Conservation (phyloP, 2,329 filamentous ascomycete genomes). For the Hymenoscyphus linearis region DNA sequence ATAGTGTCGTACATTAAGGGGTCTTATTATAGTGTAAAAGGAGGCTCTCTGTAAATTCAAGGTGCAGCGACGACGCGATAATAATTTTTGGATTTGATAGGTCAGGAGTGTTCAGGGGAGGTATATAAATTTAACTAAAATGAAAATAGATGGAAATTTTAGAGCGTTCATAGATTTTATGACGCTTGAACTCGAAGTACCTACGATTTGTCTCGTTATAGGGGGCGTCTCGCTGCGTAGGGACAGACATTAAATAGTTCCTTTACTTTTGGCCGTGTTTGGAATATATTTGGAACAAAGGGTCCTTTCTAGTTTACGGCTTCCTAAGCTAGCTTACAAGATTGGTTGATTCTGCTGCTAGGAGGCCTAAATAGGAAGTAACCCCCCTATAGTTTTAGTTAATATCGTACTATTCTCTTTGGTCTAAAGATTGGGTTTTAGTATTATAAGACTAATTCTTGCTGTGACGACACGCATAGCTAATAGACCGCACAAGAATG, state of each 20-base stretch:
- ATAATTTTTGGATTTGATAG: conserved; percentile 3
- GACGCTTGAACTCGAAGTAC: conserved; percentile 1
- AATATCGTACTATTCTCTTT: too few species aligned
- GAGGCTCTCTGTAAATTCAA: conserved; percentile 2
- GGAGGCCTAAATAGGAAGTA: too few species aligned
- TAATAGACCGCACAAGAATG: too few species aligned
- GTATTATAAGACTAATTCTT: too few species aligned
- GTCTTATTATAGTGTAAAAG: background rate
- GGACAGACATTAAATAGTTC: conserved; percentile 5
- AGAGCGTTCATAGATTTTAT: background rate
- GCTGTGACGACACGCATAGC: too few species aligned
- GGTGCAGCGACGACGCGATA: background rate
- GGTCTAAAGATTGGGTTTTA: too few species aligned
- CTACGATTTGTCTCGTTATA: background rate
- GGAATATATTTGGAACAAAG: too few species aligned
- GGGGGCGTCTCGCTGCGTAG: background rate
- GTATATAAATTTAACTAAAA: background rate
- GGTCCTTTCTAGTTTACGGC: too few species aligned
- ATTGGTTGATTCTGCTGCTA: too few species aligned
- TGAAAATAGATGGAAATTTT: conserved; percentile 2
- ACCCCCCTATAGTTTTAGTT: too few species aligned
- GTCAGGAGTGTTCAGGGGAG: background rate
- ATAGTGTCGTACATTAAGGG: background rate
- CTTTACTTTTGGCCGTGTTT: too few species aligned
- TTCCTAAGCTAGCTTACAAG: too few species aligned